Conservation (phyloP, 345 rosid genomes). For the Euphorbia pulcherrima region DNA sequence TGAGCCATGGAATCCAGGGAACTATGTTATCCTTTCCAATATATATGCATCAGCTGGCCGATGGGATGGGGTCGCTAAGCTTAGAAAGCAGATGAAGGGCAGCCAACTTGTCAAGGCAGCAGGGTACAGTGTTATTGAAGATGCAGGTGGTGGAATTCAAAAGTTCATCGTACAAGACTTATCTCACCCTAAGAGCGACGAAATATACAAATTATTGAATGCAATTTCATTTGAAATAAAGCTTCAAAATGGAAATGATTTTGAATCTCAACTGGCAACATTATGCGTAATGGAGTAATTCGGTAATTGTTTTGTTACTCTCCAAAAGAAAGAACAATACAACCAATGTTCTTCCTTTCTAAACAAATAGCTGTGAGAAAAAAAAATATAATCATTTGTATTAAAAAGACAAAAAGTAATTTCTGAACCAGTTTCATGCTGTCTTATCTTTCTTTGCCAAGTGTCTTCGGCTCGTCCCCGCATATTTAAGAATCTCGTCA, state of each 20-base stretch:
- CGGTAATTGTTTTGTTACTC: neutral
- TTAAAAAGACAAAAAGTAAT: slow-evolving; percentile 1
- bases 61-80: slow-evolving; percentile 66
- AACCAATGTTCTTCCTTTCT: neutral
- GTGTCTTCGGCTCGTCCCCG: slow-evolving; percentile 47
- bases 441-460: slow-evolving; percentile 36
- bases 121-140: slow-evolving; percentile 63
- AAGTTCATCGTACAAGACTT: slow-evolving; percentile 66
- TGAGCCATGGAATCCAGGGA: slow-evolving; percentile 78
- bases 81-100: slow-evolving; percentile 66
- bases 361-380: slow-evolving; percentile 8
- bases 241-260: slow-evolving; percentile 21
- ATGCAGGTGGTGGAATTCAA: slow-evolving; percentile 50
- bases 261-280: slow-evolving; percentile 32
- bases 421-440: slow-evolving; percentile 26
- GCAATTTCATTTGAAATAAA: slow-evolving; percentile 39
- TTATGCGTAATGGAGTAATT: slow-evolving; percentile 22
- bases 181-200: slow-evolving; percentile 49
- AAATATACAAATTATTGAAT: slow-evolving; percentile 45
- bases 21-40: slow-evolving; percentile 66
- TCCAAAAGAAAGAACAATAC: neutral
- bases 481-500: slow-evolving; percentile 68
- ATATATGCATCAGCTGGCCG: slow-evolving; percentile 51
- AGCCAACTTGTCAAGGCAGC: slow-evolving; percentile 59
- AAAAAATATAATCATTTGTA: slow-evolving; percentile 15